These are phyloP conservation scores for Arbutus unedo DNA, from an alignment of 148 eudicot species.

Conservation along the genomic window DNA sequence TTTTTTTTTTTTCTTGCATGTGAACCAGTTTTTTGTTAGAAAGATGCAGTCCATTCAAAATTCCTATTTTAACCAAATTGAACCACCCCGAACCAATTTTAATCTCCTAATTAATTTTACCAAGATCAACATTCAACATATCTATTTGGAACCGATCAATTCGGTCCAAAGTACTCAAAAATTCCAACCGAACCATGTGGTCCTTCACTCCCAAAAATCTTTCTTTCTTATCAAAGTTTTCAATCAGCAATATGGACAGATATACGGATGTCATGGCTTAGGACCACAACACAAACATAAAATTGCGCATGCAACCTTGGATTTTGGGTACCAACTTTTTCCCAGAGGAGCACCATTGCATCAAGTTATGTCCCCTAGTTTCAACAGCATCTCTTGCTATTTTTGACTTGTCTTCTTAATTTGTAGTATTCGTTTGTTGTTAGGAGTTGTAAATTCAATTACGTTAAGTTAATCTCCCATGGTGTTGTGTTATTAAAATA, in stretches of 20 bases:
- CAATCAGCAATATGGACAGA: not conserved
- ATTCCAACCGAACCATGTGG: not conserved
- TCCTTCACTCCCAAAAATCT: not conserved
- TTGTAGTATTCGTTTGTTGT: not conserved
- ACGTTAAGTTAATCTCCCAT: not conserved
- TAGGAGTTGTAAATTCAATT: not conserved
- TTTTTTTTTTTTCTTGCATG: too few relatives aligned
- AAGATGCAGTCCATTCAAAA: too few relatives aligned
- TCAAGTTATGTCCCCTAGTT: not conserved
- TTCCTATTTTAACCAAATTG: too few relatives aligned
- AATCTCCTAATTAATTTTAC: too few relatives aligned
- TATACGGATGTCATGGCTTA: not conserved
- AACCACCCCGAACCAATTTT: too few relatives aligned
- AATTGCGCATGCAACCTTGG: not conserved
- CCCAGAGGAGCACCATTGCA: not conserved
- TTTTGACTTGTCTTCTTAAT: not conserved
- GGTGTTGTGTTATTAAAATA: not conserved
- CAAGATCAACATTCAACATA: too few relatives aligned
- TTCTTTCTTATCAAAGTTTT: not conserved
- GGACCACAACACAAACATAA: constrained; percentile 1
- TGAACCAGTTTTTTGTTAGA: too few relatives aligned
- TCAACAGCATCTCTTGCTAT: not conserved
- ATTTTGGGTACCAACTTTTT: not conserved
- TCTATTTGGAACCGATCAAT: too few relatives aligned
- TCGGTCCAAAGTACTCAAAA: too few relatives aligned